Base-by-base conservation (phyloP, 495 filamentous ascomycete genomes). In the Podospora tetraspora region DNA sequence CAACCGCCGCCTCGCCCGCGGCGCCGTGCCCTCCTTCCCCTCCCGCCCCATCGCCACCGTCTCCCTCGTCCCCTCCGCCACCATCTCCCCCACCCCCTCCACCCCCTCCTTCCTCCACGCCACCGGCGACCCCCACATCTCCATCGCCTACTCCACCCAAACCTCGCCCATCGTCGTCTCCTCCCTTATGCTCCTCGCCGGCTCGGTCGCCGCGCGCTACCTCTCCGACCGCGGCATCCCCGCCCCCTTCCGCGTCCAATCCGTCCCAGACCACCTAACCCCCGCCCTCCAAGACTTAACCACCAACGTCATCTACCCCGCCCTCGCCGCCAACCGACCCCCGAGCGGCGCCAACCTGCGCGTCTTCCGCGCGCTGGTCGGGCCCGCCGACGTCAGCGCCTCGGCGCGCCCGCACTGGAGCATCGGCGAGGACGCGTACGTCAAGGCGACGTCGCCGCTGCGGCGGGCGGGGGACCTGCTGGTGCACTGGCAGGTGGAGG, bases 401-500 rank as follows among this genome's bases (percentile, higher is more conserved):
- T 76, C 70, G 5, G 85, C 89, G 0, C 76, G 85, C 57, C 84
- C 80, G 21, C 85, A 91, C 72, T 78, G 81, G 32, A 75, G 83
- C 10, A 78, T 97, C 22, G 93, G 91, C 13, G 70, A 90, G 2
- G 79, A 88, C 59, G 80, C 87, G 52, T 97, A 97, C 74, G 80
- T 88, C 68, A 95, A 92, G 73, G 87, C 87, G 56, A 98, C 95
- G 2, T 93, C 89, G 70, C 95, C 95, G 3, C 82, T 99, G 9
- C 91, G 95, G 21, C 85, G 95, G 30, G 97, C 89, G 78, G 79
- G 80, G 19, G 95, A 99, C 76, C 77, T 98, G 69, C 79, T 97
- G n/a, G 82, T 86, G 0, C 93, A 97, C 76, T 97, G 92, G 85
- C 94, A 98, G 72, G 93, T 99, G 70, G 89, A 96, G 77, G 88